phyloP scores from a whole-genome alignment of 2,329 filamentous ascomycete genomes.

The Botryotinia convoluta region DNA sequence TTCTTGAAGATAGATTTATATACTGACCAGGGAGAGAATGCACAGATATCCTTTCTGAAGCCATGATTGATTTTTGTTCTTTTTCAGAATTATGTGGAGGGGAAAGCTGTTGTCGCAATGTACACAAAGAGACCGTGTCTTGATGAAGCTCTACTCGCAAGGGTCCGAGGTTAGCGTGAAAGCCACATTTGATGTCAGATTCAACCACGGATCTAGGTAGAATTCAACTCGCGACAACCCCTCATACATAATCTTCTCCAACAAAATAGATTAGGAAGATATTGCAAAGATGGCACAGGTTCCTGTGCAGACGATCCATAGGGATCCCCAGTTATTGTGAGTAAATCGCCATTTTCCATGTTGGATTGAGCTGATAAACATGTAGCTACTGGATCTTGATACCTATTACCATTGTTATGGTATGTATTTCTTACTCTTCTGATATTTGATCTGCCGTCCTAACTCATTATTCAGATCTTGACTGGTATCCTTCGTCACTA shows the following conservation, averaged over 20 bases:
- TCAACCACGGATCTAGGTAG: slow-evolving; percentile 10
- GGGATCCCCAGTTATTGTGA: slow-evolving; percentile 98
- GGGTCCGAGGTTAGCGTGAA: slow-evolving; percentile 28
- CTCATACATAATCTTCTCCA: slow-evolving; percentile 7
- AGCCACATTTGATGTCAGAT: slow-evolving; percentile 32
- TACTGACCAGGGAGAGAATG: slow-evolving; percentile 25
- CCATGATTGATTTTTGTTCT: slow-evolving; percentile 15
- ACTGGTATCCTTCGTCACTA: slow-evolving; percentile 97
- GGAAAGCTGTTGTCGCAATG: slow-evolving; percentile 17
- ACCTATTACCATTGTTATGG: slow-evolving; percentile 97
- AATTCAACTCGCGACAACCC: slow-evolving; percentile 14
- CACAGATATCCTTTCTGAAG: slow-evolving; percentile 21
- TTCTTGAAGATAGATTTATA: not conserved
- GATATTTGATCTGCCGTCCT: not conserved
- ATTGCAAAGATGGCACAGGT: slow-evolving; percentile 70
- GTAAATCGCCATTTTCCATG: slow-evolving; percentile 39
- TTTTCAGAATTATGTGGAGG: slow-evolving; percentile 6
- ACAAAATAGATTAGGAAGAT: not conserved
- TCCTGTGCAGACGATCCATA: slow-evolving; percentile 89
- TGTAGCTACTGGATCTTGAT: slow-evolving; percentile 96
- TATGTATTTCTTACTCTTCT: slow-evolving; percentile 39
- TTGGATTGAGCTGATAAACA: slow-evolving; percentile 31
- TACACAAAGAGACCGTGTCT: slow-evolving; percentile 36
- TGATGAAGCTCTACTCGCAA: slow-evolving; percentile 27
- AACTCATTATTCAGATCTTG: slow-evolving; percentile 58